These are phyloP conservation scores for Santalum album DNA, from an alignment of 164 flowering plant genomes.

Conservation along the genomic window DNA sequence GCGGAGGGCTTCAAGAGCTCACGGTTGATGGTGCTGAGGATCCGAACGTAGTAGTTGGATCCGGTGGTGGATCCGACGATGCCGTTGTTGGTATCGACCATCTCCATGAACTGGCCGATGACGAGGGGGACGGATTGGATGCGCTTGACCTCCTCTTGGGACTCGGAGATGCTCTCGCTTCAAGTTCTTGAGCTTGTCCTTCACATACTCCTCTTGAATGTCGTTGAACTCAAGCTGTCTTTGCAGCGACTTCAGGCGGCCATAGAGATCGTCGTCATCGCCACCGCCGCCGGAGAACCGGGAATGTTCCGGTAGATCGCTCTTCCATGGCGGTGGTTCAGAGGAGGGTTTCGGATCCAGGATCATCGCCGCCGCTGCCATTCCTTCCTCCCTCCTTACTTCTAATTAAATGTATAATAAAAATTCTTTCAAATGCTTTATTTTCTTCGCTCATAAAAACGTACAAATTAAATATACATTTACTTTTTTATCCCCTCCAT, in stretches of 20 bases:
- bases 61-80: constrained; percentile 96
- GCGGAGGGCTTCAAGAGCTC: constrained; percentile 88
- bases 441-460: too few relatives aligned
- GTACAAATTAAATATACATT: too few relatives aligned
- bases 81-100: constrained; percentile 93
- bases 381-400: neutral
- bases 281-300: constrained; percentile 7
- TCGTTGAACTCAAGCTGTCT: constrained; percentile 87
- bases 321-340: constrained; percentile 26
- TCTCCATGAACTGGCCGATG: constrained; percentile 94
- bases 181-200: constrained; percentile 87
- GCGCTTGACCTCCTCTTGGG: constrained; percentile 95
- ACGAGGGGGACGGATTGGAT: constrained; percentile 95
- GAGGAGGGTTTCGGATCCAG: constrained; percentile 33
- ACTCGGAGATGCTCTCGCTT: constrained; percentile 79
- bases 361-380: constrained; percentile 16
- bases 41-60: constrained; percentile 65
- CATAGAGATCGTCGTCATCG: constrained; percentile 80
- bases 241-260: constrained; percentile 59
- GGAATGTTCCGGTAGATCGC: constrained; percentile 19
- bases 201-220: constrained; percentile 90
- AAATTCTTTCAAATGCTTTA: too few relatives aligned
- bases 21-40: constrained; percentile 67
- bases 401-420: too few relatives aligned
- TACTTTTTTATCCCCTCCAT: too few relatives aligned